Evolutionary conservation across 2,329 filamentous ascomycete species (phyloP).

Genomic region (Ophiobolus disseminans): DNA sequence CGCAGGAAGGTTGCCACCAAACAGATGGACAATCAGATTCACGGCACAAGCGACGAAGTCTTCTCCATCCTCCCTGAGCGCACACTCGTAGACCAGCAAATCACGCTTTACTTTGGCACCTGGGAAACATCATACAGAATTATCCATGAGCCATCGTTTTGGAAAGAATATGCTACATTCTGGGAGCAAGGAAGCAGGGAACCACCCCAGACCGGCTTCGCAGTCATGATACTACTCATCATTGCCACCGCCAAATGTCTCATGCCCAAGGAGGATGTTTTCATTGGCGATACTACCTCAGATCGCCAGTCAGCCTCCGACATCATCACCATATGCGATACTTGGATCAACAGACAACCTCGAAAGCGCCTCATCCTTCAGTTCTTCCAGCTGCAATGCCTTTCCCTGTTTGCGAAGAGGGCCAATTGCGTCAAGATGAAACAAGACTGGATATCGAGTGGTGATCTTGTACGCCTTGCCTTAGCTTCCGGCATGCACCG

Average conservation of each 20-base stretch:
- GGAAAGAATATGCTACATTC: conserved; percentile 56
- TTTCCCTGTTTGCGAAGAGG: conserved; percentile 59
- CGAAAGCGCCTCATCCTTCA: conserved; percentile 61
- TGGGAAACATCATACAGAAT: conserved; percentile 62
- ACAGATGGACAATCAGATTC: conserved; percentile 19
- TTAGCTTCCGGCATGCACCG: conserved; percentile 63
- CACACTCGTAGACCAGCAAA: conserved; percentile 51
- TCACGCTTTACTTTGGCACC: conserved; percentile 56
- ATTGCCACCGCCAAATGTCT: conserved; percentile 48
- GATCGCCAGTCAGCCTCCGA: conserved; percentile 49
- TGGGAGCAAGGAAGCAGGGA: conserved; percentile 50
- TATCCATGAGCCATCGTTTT: conserved; percentile 62
- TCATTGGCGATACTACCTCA: conserved; percentile 53
- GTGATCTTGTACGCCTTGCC: conserved; percentile 60
- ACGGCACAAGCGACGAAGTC: conserved; percentile 42
- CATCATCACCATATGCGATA: conserved; percentile 50
- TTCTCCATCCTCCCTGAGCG: conserved; percentile 47
- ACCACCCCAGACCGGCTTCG: conserved; percentile 39
- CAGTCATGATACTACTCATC: conserved; percentile 52
- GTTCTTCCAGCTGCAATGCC: conserved; percentile 60
- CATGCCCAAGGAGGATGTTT: conserved; percentile 41
- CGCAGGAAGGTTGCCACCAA: conserved; percentile 37
- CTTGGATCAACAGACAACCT: conserved; percentile 54
- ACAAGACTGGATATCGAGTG: conserved; percentile 60
- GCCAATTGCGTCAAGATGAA: conserved; percentile 61